Base-by-base conservation (phyloP, 257 asterid species). In the Hygrophila difformis region DNA sequence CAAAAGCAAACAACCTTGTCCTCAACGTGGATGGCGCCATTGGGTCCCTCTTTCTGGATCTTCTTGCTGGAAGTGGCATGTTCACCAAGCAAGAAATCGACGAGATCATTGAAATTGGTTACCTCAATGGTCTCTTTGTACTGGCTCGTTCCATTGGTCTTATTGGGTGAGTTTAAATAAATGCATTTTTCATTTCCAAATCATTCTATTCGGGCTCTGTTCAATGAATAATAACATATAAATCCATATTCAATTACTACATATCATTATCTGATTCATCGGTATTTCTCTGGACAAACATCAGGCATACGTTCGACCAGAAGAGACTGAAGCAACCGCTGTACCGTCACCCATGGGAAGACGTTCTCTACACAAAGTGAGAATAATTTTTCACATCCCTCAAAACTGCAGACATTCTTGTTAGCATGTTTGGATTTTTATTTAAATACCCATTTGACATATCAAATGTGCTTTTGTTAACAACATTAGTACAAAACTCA, bases 271-370 rank as follows among this genome's bases (percentile, higher is more conserved):
- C 12, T 33, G 45, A 59, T 54, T 15, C 34, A 18, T 46, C 9
- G 23, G 12, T 49, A 1, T 8, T 26, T 5, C 31, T 54, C 19
- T 39, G 4, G 31, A 26, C 40, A 1, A 57, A 53, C 65, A 28
- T 46, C 78, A 87, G 97, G 87, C 95, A 84, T 59, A 84, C 97
- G 2, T 84, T 88, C 49, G 95, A 88, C 71, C 97, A 88, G 56
- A 88, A 88, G 89, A 81, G 97, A 59, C 60, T 88, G 81, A 88
- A 84, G 72, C 97, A 88, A 65, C 97, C 95, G 12, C 82, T 84
- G 15, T 88, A 88, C 73, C 95, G 94, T 58, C 95, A 88, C 72
- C 97, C 97, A 1, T 88, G 97, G 97, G 97, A 84, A 77, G 97
- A 84, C 60, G 95, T 84, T 52, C 93, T 84, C 53, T 84, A 88